Evolutionary conservation across 352 stramenopile genomes (phyloP), one percentile per base, ranked within the genome.

Genomic region (Pythium aristosporum): DNA sequence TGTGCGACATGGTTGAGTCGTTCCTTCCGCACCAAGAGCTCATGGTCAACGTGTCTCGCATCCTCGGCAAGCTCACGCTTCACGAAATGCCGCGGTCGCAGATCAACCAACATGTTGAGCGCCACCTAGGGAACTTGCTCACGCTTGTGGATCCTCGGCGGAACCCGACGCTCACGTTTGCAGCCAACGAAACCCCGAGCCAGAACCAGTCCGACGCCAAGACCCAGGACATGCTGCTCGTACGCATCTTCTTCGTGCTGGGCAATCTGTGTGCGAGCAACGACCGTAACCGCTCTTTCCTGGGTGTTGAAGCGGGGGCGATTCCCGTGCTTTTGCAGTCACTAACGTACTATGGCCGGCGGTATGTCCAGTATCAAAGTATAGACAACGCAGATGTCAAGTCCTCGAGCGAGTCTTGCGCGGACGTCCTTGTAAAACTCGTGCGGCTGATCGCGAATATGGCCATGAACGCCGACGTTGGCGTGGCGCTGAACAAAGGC

Each of bases 191-290:
- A 6, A 28, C 9, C 2, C 2, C 15, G 2, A 57, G 67, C 18
- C 71, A 81, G 21, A 74, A 88, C 25, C 70, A 63, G 3, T 30
- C 49, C 0, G 78, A 85, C 6, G 68, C 54, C 28, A 73, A 69
- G 4, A 74, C 73, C 34, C 81, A 91, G 36, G 79, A 88, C 43
- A 60, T 76, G 23, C 66, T 92, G 18, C 72, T 94, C 18, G 63
- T 96, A 11, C 87, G 89, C 12, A 71, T 91, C 23, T 88, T 87
- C 58, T 96, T 96, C 58, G 72, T 87, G 36, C 70, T 96, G 1
- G 89, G 88, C 1, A 97, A 97, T 61, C 67, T 96, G n/a, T 96
- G 87, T 55, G 87, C 89, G 23, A 79, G 75, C 3, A 96, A 95
- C 55, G 88, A 96, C 42, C 74, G 76, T 42, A 96, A 93, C 50